Evolutionary conservation across 2,329 filamentous ascomycete species (phyloP).

Genomic region (Talaromyces amestolkiae): DNA sequence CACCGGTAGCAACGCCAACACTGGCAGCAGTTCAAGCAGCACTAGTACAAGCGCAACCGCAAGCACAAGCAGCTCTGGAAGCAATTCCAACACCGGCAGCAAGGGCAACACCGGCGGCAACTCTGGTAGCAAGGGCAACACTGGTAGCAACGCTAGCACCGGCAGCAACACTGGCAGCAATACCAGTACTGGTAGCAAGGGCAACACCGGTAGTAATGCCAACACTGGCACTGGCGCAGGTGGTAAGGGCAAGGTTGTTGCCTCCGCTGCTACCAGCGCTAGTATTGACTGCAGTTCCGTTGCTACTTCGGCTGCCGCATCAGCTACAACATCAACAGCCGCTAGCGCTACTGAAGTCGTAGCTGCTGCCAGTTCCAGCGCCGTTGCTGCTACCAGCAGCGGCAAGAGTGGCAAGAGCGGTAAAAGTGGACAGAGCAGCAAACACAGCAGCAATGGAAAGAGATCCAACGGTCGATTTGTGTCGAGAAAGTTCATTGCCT

Average conservation of each 20-base stretch:
- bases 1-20: neutral
- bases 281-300: neutral
- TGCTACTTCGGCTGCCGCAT: no score
- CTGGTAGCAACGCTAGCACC: conserved; percentile 13
- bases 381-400: neutral
- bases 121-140: conserved; percentile 1
- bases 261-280: neutral
- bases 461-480: conserved; percentile 9
- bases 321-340: conserved; percentile 5
- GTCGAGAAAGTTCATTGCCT: conserved; percentile 10
- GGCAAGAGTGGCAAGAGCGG: neutral
- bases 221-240: neutral
- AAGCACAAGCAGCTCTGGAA: neutral
- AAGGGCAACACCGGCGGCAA: conserved; percentile 8
- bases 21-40: neutral
- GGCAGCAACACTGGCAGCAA: neutral
- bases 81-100: neutral
- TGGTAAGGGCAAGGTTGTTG: neutral
- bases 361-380: conserved; percentile 11
- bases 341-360: neutral
- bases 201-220: neutral
- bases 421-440: conserved; percentile 10
- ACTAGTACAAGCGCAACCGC: conserved; percentile 2
- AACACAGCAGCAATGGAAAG: conserved; percentile 15
- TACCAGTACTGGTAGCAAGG: conserved; percentile 13